These are phyloP conservation scores for Colletotrichum spinosum DNA, from an alignment of 2,329 filamentous ascomycete genomes.

Conservation along the genomic window DNA sequence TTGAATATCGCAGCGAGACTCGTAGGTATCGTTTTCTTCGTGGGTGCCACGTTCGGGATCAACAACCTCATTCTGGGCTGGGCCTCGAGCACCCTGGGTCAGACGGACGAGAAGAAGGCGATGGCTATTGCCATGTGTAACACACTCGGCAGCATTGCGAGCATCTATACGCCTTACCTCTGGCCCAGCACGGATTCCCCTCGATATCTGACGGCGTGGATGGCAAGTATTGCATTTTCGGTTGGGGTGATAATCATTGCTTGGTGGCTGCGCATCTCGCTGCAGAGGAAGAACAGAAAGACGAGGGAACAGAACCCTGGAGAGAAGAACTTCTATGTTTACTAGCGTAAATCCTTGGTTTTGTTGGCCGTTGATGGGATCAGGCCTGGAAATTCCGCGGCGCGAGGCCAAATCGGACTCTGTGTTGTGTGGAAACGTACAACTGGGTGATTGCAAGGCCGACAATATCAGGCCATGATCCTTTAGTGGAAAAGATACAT, in stretches of 20 bases:
- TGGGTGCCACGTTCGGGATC: slow-evolving; percentile 51
- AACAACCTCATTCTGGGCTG: slow-evolving; percentile 59
- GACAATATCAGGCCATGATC: too few relatives aligned
- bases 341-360: slow-evolving; percentile 25
- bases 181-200: slow-evolving; percentile 48
- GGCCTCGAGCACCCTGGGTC: slow-evolving; percentile 52
- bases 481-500: too few relatives aligned
- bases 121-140: slow-evolving; percentile 55
- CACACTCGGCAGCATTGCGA: slow-evolving; percentile 48
- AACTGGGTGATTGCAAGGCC: too few relatives aligned
- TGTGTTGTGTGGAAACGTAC: too few relatives aligned
- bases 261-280: slow-evolving; percentile 48
- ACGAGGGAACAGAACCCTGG: slow-evolving; percentile 39
- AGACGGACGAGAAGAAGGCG: slow-evolving; percentile 60
- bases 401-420: too few relatives aligned
- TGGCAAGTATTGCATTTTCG: slow-evolving; percentile 40
- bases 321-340: slow-evolving; percentile 44
- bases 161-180: slow-evolving; percentile 55
- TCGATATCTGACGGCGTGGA: slow-evolving; percentile 38
- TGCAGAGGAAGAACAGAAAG: slow-evolving; percentile 51
- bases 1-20: slow-evolving; percentile 43
- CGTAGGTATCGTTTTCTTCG: slow-evolving; percentile 51
- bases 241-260: slow-evolving; percentile 49
- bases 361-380: too few relatives aligned
- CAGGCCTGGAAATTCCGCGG: too few relatives aligned